A percentile compares a stretch with the other conserved stretches of the same genome.
phyloP scores from a whole-genome alignment of 2,329 filamentous ascomycete species.

The Xylariaceae sp. region DNA sequence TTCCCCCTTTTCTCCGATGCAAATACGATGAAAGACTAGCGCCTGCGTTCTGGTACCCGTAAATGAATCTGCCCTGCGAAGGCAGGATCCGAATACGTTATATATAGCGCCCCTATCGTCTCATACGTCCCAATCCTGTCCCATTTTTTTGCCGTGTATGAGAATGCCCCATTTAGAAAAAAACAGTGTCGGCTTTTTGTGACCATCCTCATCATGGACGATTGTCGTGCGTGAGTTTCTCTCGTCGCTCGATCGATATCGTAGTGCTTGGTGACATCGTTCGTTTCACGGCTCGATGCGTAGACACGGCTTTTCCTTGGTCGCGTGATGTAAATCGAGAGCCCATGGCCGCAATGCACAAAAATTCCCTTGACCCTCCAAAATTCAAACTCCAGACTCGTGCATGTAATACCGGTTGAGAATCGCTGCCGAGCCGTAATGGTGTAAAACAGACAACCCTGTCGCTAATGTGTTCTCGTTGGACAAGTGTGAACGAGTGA shows the following conservation, averaged over 20 bases:
- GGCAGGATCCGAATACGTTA: slow-evolving; percentile 14
- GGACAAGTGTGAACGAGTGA: slow-evolving; percentile 21
- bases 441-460: slow-evolving; percentile 22
- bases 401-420: slow-evolving; percentile 15
- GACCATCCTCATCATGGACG: slow-evolving; percentile 2
- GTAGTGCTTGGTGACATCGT: slow-evolving; percentile 8
- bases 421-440: slow-evolving; percentile 19
- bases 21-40: slow-evolving; percentile 15
- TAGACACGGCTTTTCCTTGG: slow-evolving; percentile 6
- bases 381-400: slow-evolving; percentile 18
- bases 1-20: slow-evolving; percentile 14
- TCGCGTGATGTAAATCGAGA: slow-evolving; percentile 11
- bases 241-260: slow-evolving; percentile 5
- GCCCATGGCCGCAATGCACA: slow-evolving; percentile 9
- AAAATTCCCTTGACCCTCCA: slow-evolving; percentile 12
- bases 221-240: slow-evolving; percentile 2
- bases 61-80: slow-evolving; percentile 7
- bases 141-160: slow-evolving; percentile 16
- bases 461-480: slow-evolving; percentile 29
- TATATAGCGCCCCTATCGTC: slow-evolving; percentile 18
- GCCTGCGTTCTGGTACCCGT: slow-evolving; percentile 3
- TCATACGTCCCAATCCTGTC: slow-evolving; percentile 9
- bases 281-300: slow-evolving; percentile 10
- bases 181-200: slow-evolving; percentile 9
- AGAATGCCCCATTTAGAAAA: slow-evolving; percentile 13